Evolutionary conservation across 1,284 basidiomycete genomes (phyloP).

Genomic region (Entoloma clypeatum): DNA sequence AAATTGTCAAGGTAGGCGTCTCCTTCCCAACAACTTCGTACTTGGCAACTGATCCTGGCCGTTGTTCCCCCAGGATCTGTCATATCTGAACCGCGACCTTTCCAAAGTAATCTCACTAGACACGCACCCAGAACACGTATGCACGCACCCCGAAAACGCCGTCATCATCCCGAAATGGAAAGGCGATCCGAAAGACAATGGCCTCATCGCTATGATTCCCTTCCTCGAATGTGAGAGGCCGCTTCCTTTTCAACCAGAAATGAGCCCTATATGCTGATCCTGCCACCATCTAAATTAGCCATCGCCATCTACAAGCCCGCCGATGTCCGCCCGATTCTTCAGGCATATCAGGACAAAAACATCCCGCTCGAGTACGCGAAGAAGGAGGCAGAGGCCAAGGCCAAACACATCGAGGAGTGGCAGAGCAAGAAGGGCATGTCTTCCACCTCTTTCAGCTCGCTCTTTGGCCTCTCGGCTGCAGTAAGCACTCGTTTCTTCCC

Average conservation of each 20-base stretch:
- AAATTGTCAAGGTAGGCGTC: slow-evolving; percentile 69
- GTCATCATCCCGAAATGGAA: slow-evolving; percentile 87
- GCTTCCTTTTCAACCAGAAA: no score
- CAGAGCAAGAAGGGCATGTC: slow-evolving; percentile 50
- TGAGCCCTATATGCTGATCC: no score
- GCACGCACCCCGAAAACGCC: slow-evolving; percentile 87
- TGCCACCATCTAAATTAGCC: slow-evolving; percentile 57
- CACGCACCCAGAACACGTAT: slow-evolving; percentile 74
- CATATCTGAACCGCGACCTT: slow-evolving; percentile 90
- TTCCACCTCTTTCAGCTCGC: slow-evolving; percentile 53
- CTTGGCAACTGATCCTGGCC: background rate
- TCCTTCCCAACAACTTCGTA: background rate
- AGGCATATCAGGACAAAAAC: slow-evolving; percentile 84
- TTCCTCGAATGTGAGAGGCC: slow-evolving; percentile 87
- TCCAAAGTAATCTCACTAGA: slow-evolving; percentile 90
- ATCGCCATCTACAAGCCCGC: slow-evolving; percentile 82
- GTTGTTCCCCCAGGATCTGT: slow-evolving; percentile 63
- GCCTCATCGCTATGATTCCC: slow-evolving; percentile 88
- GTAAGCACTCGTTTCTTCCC: slow-evolving; percentile 2
- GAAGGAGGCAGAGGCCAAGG: slow-evolving; percentile 79
- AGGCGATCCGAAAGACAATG: slow-evolving; percentile 74
- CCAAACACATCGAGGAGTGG: slow-evolving; percentile 81
- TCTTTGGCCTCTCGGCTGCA: slow-evolving; percentile 59
- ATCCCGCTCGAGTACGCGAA: slow-evolving; percentile 88
- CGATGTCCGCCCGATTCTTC: slow-evolving; percentile 86